Base-by-base conservation (phyloP, 2,329 filamentous ascomycete genomes). In the Venturia oleaginea region DNA sequence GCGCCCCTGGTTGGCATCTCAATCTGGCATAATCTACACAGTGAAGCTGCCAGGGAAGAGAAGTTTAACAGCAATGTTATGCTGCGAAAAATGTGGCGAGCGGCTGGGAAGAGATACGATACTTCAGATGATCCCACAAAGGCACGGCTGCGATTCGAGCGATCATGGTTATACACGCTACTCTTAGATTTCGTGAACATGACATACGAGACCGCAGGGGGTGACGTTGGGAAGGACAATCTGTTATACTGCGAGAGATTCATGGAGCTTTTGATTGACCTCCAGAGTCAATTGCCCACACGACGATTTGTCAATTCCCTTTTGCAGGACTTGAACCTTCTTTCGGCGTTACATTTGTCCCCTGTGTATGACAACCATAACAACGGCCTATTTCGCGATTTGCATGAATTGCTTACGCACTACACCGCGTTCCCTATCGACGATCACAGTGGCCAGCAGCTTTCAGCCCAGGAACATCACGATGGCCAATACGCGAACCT, bases 211-310 rank as follows among this genome's bases (percentile, higher is more conserved):
- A 66, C 66, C 6, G 57, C 46, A 13, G 68, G 66, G 19, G 67
- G 68, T 38, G 69, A 72, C 64, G 71, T 75, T 70, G 67, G 75
- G 76, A 88, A 69, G 54, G 77, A 92, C 38, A 86, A 89, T 68
- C 74, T 92, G 24, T 77, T 85, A 2, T 99, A 97, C 75, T 96
- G 91, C 73, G 93, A 97, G 75, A 85, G 92, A n/a, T 93, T 97
- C 67, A 77, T 94, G 62, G 94, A 99, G 75, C 88, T 99, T 62
- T 80, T 99, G 59, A 88, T 89, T 10, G 94, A 99, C 73, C 78
- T 99, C 24, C 86, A 95, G 74, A 97, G 93, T 71, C 94, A 99
- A 74, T 80, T 97, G 59, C 94, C 94, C 0, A 99, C 95, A 3
- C 83, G 94, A 69, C 86, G 94, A 75, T 97, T 97, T 73, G 90